phyloP scores from a whole-genome alignment of 148 eudicot genomes.

The Rhododendron vialii region DNA sequence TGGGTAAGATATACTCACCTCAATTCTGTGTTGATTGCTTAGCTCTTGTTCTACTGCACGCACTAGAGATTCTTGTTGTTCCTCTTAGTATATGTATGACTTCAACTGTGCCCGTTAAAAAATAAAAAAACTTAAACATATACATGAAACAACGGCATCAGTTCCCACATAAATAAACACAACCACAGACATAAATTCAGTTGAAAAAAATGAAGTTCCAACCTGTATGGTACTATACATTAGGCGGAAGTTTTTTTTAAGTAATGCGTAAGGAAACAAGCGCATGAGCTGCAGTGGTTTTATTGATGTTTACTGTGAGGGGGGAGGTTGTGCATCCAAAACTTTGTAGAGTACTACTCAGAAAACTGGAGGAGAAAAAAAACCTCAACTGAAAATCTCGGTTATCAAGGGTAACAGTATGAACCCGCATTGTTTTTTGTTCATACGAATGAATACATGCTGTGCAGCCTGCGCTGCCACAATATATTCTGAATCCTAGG shows the following conservation, averaged over 20 bases:
- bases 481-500: neutral
- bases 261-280: neutral
- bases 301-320: neutral
- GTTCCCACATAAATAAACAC: neutral
- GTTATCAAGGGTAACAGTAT: neutral
- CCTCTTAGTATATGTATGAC: neutral
- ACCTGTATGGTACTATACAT: neutral
- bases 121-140: neutral
- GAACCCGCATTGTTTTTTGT: neutral
- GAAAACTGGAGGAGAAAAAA: neutral
- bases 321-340: neutral
- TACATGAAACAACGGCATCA: neutral
- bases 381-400: neutral
- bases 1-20: slow-evolving; percentile 45
- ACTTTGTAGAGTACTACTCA: no score
- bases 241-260: neutral
- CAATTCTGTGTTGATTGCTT: neutral
- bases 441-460: neutral
- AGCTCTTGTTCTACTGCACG: neutral
- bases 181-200: neutral
- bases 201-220: neutral
- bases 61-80: neutral
- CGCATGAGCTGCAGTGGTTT: neutral
- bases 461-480: neutral
- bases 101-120: neutral